A percentile compares a stretch with the other conserved stretches of the same genome.
These are phyloP conservation scores for Paraglomus occultum DNA, from an alignment of 192 early-diverging fungal genomes.

Conservation along the genomic window DNA sequence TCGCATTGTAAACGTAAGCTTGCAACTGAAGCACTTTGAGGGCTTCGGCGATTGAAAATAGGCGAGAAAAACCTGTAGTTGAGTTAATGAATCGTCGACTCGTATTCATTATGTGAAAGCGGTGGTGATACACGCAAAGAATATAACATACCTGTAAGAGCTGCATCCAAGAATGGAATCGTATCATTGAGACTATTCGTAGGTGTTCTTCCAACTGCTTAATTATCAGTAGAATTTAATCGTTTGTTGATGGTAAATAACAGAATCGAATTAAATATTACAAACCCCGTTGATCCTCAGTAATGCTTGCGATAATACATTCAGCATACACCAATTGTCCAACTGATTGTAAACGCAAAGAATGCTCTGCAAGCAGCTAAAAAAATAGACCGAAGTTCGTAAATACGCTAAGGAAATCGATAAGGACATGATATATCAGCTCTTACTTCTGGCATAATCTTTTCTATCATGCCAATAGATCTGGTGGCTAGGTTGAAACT, in stretches of 20 bases:
- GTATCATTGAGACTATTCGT: slow-evolving; percentile 7
- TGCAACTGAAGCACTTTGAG: slow-evolving; percentile 22
- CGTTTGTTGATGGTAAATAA: background rate
- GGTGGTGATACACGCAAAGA: background rate
- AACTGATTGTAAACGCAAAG: slow-evolving; percentile 25
- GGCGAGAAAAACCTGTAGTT: background rate
- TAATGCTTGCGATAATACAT: slow-evolving; percentile 18
- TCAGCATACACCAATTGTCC: slow-evolving; percentile 23
- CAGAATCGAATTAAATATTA: background rate
- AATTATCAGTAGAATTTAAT: background rate
- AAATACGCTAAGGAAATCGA: background rate
- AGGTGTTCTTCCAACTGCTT: background rate
- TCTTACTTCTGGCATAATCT: slow-evolving; percentile 22
- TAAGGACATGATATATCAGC: background rate
- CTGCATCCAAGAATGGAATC: background rate
- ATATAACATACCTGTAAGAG: background rate
- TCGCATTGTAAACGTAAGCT: slow-evolving; percentile 18
- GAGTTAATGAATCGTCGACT: background rate
- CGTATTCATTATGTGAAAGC: background rate
- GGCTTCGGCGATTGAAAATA: slow-evolving; percentile 22
- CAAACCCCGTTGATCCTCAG: slow-evolving; percentile 10
- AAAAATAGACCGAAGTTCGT: background rate
- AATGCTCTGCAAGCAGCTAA: slow-evolving; percentile 28
- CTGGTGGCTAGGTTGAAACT: slow-evolving; percentile 18
- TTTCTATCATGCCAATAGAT: slow-evolving; percentile 25